Conservation (phyloP, 1,139 yeast genomes). For the Kodamaea plutei region DNA sequence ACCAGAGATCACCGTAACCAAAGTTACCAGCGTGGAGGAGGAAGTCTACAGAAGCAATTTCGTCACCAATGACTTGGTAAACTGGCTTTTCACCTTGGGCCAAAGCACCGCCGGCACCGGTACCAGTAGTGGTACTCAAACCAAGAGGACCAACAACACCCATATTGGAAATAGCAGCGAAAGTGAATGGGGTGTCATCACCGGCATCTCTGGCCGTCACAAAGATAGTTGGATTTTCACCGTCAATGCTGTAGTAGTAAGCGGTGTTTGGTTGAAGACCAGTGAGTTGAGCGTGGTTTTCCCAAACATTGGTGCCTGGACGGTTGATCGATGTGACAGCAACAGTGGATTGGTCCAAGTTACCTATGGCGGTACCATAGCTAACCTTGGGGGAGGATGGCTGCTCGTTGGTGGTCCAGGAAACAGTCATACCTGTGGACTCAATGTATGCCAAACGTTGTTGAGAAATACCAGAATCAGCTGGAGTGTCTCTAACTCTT, state of each 20-base stretch:
- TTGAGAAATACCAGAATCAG: too few species aligned
- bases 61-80: slow-evolving; percentile 2
- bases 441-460: slow-evolving; percentile 4
- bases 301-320: slow-evolving; percentile 2
- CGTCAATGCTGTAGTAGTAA: slow-evolving; percentile 4
- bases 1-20: slow-evolving; percentile 6
- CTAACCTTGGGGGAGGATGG: slow-evolving; percentile 1
- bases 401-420: slow-evolving; percentile 4
- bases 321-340: slow-evolving; percentile 2
- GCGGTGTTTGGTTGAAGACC: slow-evolving; percentile 4
- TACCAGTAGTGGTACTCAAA: slow-evolving; percentile 4
- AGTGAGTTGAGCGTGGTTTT: slow-evolving; percentile 4
- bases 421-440: slow-evolving; percentile 4
- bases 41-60: slow-evolving; percentile 3
- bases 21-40: slow-evolving; percentile 5
- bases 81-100: slow-evolving; percentile 2
- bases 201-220: slow-evolving; percentile 4
- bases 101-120: slow-evolving; percentile 6
- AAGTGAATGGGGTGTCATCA: slow-evolving; percentile 1
- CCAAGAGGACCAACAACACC: slow-evolving; percentile 6
- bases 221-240: slow-evolving; percentile 3
- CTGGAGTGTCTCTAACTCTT: too few species aligned
- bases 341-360: slow-evolving; percentile 3
- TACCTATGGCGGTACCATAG: slow-evolving; percentile 3
- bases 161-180: slow-evolving; percentile 5